These are phyloP conservation scores for Astraeus odoratus DNA, from an alignment of 768 basidiomycete species.

Conservation along the genomic window DNA sequence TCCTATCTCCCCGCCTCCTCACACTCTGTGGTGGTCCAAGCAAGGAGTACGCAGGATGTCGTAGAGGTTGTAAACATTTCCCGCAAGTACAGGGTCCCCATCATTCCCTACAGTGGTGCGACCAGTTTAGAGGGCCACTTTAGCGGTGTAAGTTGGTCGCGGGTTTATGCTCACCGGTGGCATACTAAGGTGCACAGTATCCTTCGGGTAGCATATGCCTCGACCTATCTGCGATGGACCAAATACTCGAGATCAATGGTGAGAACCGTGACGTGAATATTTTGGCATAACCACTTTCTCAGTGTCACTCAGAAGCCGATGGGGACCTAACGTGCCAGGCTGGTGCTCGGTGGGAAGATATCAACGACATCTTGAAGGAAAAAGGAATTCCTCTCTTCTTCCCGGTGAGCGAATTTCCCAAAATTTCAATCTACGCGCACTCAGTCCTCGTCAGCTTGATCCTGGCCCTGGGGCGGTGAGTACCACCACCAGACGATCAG, in stretches of 20 bases:
- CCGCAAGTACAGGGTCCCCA: conserved; percentile 63
- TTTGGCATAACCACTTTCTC: conserved; percentile 3
- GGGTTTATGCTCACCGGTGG: neutral
- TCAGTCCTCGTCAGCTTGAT: conserved; percentile 42
- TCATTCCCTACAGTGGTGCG: conserved; percentile 78
- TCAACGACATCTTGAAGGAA: conserved; percentile 62
- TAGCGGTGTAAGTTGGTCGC: conserved; percentile 46
- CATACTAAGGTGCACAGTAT: conserved; percentile 20
- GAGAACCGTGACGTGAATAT: conserved; percentile 14
- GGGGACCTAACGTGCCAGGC: conserved; percentile 72
- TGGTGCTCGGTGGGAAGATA: conserved; percentile 72
- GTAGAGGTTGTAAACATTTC: conserved; percentile 74
- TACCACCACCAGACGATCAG: conserved; percentile 1
- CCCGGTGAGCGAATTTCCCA: conserved; percentile 45
- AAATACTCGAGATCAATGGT: conserved; percentile 54
- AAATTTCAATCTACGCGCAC: neutral
- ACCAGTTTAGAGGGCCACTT: conserved; percentile 88
- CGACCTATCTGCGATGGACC: conserved; percentile 62
- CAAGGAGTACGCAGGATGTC: conserved; percentile 71
- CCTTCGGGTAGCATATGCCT: conserved; percentile 57
- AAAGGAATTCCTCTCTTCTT: conserved; percentile 79
- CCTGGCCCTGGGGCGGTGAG: conserved; percentile 66
- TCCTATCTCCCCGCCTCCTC: conserved; percentile 58
- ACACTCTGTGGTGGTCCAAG: conserved; percentile 52
- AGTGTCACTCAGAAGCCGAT: conserved; percentile 47